These are phyloP conservation scores for Phytophthora europaea DNA, from an alignment of 352 stramenopile genomes.

Conservation along the genomic window DNA sequence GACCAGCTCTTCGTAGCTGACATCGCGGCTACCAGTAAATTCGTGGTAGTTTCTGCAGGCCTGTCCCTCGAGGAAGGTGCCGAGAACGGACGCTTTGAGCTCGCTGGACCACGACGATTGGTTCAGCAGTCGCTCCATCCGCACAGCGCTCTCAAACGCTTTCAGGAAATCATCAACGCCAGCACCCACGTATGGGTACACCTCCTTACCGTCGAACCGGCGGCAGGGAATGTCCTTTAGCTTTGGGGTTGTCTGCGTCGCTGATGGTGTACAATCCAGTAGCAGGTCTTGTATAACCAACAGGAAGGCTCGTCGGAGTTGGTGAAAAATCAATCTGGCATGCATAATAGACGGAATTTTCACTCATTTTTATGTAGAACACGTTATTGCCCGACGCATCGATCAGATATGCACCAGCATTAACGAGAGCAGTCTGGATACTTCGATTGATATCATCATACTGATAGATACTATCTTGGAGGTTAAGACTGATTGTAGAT, in stretches of 20 bases:
- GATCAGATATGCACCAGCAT: too few species aligned
- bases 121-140: conserved; percentile 13
- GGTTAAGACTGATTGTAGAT: too few species aligned
- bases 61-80: conserved; percentile 6
- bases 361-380: too few species aligned
- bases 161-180: conserved; percentile 14
- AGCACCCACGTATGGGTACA: neutral
- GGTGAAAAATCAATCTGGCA: too few species aligned
- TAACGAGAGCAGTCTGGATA: too few species aligned
- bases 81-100: conserved; percentile 12
- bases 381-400: too few species aligned
- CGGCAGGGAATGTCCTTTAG: conserved; percentile 19
- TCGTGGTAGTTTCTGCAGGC: conserved; percentile 9
- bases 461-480: too few species aligned
- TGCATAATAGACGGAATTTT: too few species aligned
- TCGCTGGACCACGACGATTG: conserved; percentile 9
- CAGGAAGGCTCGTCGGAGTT: too few species aligned
- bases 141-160: neutral
- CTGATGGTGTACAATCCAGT: too few species aligned
- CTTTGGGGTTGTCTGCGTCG: neutral
- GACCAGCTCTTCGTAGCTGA: conserved; percentile 14
- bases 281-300: too few species aligned
- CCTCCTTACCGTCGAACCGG: conserved; percentile 9
- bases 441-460: too few species aligned
- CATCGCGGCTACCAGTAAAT: neutral